Evolutionary conservation across 164 flowering plant genomes (phyloP).

Genomic region (Dillenia turbinata): DNA sequence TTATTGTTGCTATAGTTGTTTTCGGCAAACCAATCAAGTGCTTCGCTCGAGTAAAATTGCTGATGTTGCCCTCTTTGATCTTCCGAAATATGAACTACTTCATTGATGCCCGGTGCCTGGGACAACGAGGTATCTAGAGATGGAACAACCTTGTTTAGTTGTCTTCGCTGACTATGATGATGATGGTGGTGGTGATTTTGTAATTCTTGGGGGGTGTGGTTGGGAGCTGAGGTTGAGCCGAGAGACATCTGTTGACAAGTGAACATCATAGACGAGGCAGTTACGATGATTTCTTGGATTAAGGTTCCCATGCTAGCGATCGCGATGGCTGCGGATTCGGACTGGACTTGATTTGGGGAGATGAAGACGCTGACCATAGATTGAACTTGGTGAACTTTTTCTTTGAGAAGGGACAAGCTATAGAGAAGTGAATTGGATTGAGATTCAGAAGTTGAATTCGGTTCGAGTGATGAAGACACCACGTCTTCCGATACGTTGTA

Average conservation of each 20-base stretch:
- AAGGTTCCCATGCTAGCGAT: slow-evolving; percentile 34
- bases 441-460: slow-evolving; percentile 1
- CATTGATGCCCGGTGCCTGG: neutral
- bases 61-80: slow-evolving; percentile 9
- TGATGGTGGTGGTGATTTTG: slow-evolving; percentile 1
- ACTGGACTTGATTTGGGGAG: slow-evolving; percentile 21
- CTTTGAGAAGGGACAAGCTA: slow-evolving; percentile 49
- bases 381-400: slow-evolving; percentile 52
- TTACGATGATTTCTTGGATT: slow-evolving; percentile 52
- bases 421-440: slow-evolving; percentile 38
- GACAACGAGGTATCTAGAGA: neutral
- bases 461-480: slow-evolving; percentile 12
- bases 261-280: slow-evolving; percentile 70
- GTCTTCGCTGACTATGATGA: too few species aligned
- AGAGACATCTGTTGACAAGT: slow-evolving; percentile 52
- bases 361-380: slow-evolving; percentile 33
- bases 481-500: slow-evolving; percentile 18
- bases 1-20: slow-evolving; percentile 5
- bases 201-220: slow-evolving; percentile 4
- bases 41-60: slow-evolving; percentile 12
- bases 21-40: slow-evolving; percentile 19
- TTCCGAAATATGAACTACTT: slow-evolving; percentile 2
- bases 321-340: slow-evolving; percentile 29
- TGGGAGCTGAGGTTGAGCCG: slow-evolving; percentile 1
- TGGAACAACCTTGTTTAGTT: neutral